Evolutionary conservation across 2,329 filamentous ascomycete genomes (phyloP), one percentile per base, ranked within the genome.

Genomic region (Sclerotiophoma versabilis): DNA sequence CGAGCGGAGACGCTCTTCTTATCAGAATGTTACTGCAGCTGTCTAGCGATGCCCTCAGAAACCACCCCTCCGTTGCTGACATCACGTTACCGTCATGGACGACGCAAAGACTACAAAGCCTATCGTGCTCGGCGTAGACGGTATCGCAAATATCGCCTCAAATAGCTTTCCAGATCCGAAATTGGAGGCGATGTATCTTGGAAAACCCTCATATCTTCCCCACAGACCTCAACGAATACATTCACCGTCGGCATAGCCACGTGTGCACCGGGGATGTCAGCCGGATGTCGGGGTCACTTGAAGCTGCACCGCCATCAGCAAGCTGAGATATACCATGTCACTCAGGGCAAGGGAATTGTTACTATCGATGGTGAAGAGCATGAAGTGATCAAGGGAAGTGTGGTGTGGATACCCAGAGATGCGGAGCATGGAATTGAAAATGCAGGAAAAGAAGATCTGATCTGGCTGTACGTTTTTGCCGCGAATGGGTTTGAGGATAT

Each of bases 281-380:
- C 47, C 8, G 30, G 22, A 9, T 49, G 47, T 19, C 32, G 38
- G 14, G 77, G 77, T 7, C 63, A 74, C 48, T 62, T 79, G 6
- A 72, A 71, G 34, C 54, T 58, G 1, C 78, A 81, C 57, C 68
- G 74, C 0, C 78, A 80, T 46, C 34, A 53, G 4, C 77, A 80
- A 30, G 73, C 78, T 0, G 78, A 80, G 59, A 68, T 80, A 1
- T 81, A 80, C 45, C 66, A 79, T 47, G 63, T 81, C 15, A 64
- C 74, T 0, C 56, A 70, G 0, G 78, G 78, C 0, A 62, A 53
- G 0, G 78, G 75, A 0, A 59, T 75, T 7, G 67, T 80, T 2
- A 68, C 59, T 0, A 72, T 80, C 14, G 74, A 80, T 38, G 76
- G 73, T 3, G 43, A 59, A 6, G 65, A 72, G 19, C 58, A 73